phyloP scores from a whole-genome alignment of 768 basidiomycete species.

The Coprinopsis cinerea region DNA sequence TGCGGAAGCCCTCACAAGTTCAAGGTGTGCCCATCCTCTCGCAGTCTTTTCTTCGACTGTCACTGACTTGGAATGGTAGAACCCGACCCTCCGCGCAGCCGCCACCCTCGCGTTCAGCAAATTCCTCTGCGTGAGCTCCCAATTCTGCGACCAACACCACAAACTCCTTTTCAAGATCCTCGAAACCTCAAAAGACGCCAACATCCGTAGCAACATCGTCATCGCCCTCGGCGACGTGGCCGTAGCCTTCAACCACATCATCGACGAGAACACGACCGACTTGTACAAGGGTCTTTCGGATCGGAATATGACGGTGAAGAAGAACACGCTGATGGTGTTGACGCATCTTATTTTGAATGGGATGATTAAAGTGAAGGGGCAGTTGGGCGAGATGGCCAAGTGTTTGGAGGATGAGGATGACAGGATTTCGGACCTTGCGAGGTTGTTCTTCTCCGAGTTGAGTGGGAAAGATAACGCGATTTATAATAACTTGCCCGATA shows the following conservation, averaged over 20 bases:
- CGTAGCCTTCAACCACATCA: slow-evolving; percentile 94
- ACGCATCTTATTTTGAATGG: slow-evolving; percentile 96
- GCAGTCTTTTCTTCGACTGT: background rate
- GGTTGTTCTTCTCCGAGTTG: slow-evolving; percentile 93
- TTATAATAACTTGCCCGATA: slow-evolving; percentile 97
- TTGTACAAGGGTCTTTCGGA: slow-evolving; percentile 94
- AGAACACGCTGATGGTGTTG: slow-evolving; percentile 98
- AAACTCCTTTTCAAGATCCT: slow-evolving; percentile 89
- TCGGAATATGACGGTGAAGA: slow-evolving; percentile 84
- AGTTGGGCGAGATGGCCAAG: slow-evolving; percentile 99
- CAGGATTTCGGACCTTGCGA: slow-evolving; percentile 90
- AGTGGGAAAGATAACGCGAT: slow-evolving; percentile 98
- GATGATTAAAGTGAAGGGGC: slow-evolving; percentile 99
- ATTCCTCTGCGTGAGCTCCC: slow-evolving; percentile 90
- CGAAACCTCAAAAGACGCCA: slow-evolving; percentile 84
- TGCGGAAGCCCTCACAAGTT: slow-evolving; percentile 88
- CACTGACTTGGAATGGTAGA: slow-evolving; percentile 39
- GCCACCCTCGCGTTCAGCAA: slow-evolving; percentile 90
- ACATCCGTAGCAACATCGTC: slow-evolving; percentile 92
- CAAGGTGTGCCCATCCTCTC: slow-evolving; percentile 52
- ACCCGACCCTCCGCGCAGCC: slow-evolving; percentile 77
- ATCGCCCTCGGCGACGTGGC: slow-evolving; percentile 98
- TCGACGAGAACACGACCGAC: slow-evolving; percentile 96
- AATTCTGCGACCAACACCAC: slow-evolving; percentile 90
- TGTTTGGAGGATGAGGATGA: slow-evolving; percentile 89